Evolutionary conservation across 2,329 filamentous ascomycete species (phyloP).

Genomic region (Thielaviopsis musarum): DNA sequence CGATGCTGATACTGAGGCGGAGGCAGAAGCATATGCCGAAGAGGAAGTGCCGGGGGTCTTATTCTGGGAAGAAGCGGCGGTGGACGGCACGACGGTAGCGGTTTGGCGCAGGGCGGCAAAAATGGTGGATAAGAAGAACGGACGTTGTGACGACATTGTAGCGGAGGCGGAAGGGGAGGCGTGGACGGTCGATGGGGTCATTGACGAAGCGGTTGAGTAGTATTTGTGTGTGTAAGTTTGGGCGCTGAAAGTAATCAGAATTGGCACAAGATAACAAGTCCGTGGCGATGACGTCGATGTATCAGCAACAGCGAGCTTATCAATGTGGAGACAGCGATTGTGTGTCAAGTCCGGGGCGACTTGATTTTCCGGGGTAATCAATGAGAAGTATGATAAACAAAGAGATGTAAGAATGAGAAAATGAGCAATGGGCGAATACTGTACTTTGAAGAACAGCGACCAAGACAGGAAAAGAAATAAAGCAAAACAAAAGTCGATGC

Average conservation of each 20-base stretch:
- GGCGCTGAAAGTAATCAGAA: neutral
- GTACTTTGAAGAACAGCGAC: neutral
- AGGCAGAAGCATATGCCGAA: slow-evolving; percentile 13
- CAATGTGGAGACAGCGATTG: too few relatives aligned
- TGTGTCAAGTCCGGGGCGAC: too few relatives aligned
- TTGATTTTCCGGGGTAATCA: too few relatives aligned
- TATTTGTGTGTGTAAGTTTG: neutral
- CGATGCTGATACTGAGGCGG: slow-evolving; percentile 12
- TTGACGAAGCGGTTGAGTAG: neutral
- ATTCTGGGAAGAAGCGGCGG: slow-evolving; percentile 17
- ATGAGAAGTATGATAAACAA: too few relatives aligned
- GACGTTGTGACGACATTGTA: slow-evolving; percentile 26
- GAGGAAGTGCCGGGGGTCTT: slow-evolving; percentile 21
- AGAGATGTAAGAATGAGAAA: too few relatives aligned
- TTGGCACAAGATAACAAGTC: neutral
- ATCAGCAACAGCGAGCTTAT: too few relatives aligned
- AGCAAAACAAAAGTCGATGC: neutral
- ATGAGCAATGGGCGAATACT: too few relatives aligned
- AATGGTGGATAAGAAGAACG: slow-evolving; percentile 40
- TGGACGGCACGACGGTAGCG: slow-evolving; percentile 22
- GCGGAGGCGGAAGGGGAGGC: neutral
- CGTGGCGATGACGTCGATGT: neutral
- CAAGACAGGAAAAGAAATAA: neutral
- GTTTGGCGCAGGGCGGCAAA: slow-evolving; percentile 35
- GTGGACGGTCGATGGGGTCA: neutral